A percentile compares a stretch with the other conserved stretches of the same genome.
Evolutionary conservation across 345 rosid species (phyloP).

Genomic region (Lenwebbia sp.): DNA sequence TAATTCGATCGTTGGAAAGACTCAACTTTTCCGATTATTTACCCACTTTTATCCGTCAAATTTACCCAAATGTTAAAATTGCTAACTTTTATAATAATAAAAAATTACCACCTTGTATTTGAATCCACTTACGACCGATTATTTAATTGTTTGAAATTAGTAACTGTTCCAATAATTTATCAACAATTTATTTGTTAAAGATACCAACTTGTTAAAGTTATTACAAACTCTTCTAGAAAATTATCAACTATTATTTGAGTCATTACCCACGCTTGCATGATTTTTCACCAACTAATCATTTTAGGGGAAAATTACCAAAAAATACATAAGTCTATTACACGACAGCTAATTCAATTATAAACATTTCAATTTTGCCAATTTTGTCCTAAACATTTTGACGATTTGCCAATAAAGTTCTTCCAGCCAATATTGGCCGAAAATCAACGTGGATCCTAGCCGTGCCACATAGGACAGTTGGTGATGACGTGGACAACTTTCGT

Average conservation of each 20-base stretch:
- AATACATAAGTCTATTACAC: too few species aligned
- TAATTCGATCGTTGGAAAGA: background rate
- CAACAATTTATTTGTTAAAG: background rate
- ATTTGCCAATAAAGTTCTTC: background rate
- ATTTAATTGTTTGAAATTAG: background rate
- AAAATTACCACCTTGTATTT: background rate
- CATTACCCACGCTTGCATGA: background rate
- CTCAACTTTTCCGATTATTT: background rate
- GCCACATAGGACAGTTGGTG: fast-evolving
- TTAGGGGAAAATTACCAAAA: too few species aligned
- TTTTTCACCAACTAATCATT: background rate
- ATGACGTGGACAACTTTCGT: fast-evolving
- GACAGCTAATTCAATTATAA: too few species aligned
- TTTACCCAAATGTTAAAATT: background rate
- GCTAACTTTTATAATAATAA: background rate
- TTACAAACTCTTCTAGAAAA: background rate
- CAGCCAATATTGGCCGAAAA: background rate
- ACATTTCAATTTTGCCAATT: too few species aligned
- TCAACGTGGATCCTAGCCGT: fast-evolving
- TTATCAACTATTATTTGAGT: background rate
- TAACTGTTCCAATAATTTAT: background rate
- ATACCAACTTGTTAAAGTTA: background rate
- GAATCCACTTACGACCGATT: background rate
- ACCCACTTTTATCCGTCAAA: background rate
- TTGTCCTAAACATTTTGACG: too few species aligned